A percentile compares a stretch with the other conserved stretches of the same genome.
phyloP scores from a whole-genome alignment of 2,329 filamentous ascomycete genomes.

The Exophiala sp. region DNA sequence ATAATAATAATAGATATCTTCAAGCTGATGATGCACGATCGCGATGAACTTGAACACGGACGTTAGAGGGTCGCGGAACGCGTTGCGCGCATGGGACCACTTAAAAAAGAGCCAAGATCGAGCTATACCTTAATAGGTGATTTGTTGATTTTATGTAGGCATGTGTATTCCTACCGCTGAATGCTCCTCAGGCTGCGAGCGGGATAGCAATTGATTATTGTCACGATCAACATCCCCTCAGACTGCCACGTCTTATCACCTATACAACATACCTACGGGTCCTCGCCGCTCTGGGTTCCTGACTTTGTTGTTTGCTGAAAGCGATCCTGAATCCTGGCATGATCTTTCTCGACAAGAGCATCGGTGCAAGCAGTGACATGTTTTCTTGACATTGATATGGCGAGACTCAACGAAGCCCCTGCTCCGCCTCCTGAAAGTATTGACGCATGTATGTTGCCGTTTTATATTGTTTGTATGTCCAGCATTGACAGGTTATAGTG shows the following conservation, averaged over 20 bases:
- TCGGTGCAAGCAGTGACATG: neutral
- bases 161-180: too few species aligned
- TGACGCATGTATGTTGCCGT: conserved; percentile 40
- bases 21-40: too few species aligned
- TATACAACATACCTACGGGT: neutral
- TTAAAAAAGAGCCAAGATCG: neutral
- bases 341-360: neutral
- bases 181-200: neutral
- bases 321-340: neutral
- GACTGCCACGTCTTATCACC: neutral
- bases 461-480: neutral
- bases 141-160: conserved; percentile 1
- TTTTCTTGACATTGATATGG: conserved; percentile 35
- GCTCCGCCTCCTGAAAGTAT: conserved; percentile 40
- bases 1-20: too few species aligned
- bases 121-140: neutral
- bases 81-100: neutral
- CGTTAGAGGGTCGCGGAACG: neutral
- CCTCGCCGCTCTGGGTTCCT: neutral
- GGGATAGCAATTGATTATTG: neutral
- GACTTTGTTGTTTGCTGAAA: neutral
- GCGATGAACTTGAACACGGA: too few species aligned
- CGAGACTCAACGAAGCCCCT: conserved; percentile 45
- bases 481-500: conserved; percentile 38
- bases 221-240: neutral